A percentile compares a stretch with the other conserved stretches of the same genome.
These are phyloP conservation scores for Osmanthus fragrans DNA, from an alignment of 257 asterid species.

Conservation along the genomic window DNA sequence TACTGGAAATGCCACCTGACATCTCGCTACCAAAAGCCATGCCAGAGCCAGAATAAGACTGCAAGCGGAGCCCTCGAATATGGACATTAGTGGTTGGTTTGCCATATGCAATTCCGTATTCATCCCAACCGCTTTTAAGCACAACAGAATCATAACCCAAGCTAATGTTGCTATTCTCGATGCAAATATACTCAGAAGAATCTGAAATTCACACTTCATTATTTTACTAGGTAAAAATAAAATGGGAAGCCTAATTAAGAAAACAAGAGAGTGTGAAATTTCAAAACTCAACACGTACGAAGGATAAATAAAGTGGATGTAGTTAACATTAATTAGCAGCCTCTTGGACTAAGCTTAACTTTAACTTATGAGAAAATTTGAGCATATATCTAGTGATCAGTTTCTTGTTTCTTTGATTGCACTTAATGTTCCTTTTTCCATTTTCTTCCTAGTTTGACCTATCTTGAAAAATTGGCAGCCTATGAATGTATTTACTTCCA, in stretches of 20 bases:
- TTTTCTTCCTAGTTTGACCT: too few species aligned
- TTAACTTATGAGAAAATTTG: not conserved
- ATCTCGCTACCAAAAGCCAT: slow-evolving; percentile 90
- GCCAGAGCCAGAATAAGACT: slow-evolving; percentile 66
- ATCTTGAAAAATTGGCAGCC: too few species aligned
- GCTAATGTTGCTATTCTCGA: slow-evolving; percentile 87
- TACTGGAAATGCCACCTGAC: slow-evolving; percentile 89
- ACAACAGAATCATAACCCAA: slow-evolving; percentile 72
- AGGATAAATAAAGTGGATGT: not conserved
- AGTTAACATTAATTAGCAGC: not conserved
- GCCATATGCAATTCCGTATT: slow-evolving; percentile 76
- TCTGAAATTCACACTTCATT: slow-evolving; percentile 44
- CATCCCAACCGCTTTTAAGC: slow-evolving; percentile 98
- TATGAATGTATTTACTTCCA: not conserved
- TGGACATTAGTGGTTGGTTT: slow-evolving; percentile 68
- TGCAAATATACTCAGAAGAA: slow-evolving; percentile 81
- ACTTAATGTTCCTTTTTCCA: not conserved
- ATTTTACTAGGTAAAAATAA: not conserved
- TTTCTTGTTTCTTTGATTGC: not conserved
- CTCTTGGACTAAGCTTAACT: not conserved
- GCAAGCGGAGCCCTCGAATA: slow-evolving; percentile 47
- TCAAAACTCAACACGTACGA: not conserved
- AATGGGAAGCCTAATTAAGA: not conserved
- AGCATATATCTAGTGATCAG: not conserved
- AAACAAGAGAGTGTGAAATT: not conserved